phyloP scores from a whole-genome alignment of 805 yeast species.

The Barnettozyma sp. region DNA sequence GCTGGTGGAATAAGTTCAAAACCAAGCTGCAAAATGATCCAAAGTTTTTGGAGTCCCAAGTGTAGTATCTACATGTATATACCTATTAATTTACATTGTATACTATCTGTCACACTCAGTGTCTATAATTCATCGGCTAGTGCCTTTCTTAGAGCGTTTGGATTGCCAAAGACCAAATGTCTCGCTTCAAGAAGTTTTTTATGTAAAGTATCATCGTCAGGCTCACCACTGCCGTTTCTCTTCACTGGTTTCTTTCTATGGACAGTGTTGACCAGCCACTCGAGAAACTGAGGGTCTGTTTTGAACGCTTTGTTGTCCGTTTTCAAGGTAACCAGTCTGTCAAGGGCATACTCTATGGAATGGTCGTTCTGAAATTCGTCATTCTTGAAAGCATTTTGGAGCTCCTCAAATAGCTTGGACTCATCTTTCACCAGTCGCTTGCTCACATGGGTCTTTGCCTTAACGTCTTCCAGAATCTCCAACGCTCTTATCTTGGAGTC shows the following conservation, averaged over 20 bases:
- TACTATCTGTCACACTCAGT: too few species aligned
- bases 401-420: slow-evolving; percentile 10
- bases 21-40: slow-evolving; percentile 74
- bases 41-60: slow-evolving; percentile 52
- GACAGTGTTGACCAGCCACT: slow-evolving; percentile 54
- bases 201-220: slow-evolving; percentile 29
- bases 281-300: slow-evolving; percentile 37
- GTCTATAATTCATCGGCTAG: slow-evolving; percentile 43
- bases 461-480: slow-evolving; percentile 42
- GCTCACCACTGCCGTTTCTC: slow-evolving; percentile 25
- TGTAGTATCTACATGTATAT: slow-evolving; percentile 2
- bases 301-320: slow-evolving; percentile 25
- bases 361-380: slow-evolving; percentile 29
- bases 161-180: slow-evolving; percentile 73
- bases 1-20: slow-evolving; percentile 93
- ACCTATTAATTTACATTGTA: too few species aligned
- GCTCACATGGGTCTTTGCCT: slow-evolving; percentile 5
- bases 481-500: slow-evolving; percentile 33
- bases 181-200: slow-evolving; percentile 40
- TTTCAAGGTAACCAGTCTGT: slow-evolving; percentile 31
- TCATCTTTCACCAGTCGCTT: slow-evolving; percentile 15
- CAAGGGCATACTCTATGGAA: slow-evolving; percentile 38
- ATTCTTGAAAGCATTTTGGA: slow-evolving; percentile 23
- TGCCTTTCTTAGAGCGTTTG: slow-evolving; percentile 59
- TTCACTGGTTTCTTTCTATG: slow-evolving; percentile 25